Evolutionary conservation across 208 protist genomes (phyloP), one percentile per base, ranked within the genome.

Genomic region (Porcisia deanei): DNA sequence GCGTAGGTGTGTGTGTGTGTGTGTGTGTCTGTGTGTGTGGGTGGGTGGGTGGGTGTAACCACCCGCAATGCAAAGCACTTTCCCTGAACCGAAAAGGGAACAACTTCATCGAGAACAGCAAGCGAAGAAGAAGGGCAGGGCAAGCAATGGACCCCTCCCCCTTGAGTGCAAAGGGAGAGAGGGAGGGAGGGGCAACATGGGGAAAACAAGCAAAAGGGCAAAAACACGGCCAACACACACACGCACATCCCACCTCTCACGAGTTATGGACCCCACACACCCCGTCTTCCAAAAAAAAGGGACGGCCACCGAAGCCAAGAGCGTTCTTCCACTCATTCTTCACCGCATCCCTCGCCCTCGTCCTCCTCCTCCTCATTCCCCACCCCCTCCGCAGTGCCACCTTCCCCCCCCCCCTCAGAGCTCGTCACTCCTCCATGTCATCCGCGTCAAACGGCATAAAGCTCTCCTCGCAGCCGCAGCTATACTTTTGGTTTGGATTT

Each of bases 381-480:
- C 39, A 9, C 18, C 9, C 65, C 71, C 54, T 76, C 54, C 57
- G n/a, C 59, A n/a, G n/a, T n/a, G n/a, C 43, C 34, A 14, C 58
- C 58, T 3, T 61, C 58, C 7, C 18, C 22, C 58, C 22, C 58
- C 30, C 25, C 10, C 41, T 8, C 63, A 30, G 7, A 18, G 34
- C 66, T 57, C 63, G 30, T 82, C 73, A 45, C 47, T 89, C 84
- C 61, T 89, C 85, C 69, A 91, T 53, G 67, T 97, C 90, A 68
- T 96, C 90, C 39, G 76, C 87, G 70, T 93, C 91, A 82, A 94
- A 96, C 7, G 93, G 93, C 93, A 97, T 97, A 75, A 99, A 99
- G 67, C 96, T 98, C 76, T 99, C 97, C 75, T 98, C 98, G 84
- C 98, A 99, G 22, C 98, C 98, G 84, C 98, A 99, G 16, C 88